phyloP scores from a whole-genome alignment of 148 eudicot genomes.

The Mesembryanthemum crystallinum region DNA sequence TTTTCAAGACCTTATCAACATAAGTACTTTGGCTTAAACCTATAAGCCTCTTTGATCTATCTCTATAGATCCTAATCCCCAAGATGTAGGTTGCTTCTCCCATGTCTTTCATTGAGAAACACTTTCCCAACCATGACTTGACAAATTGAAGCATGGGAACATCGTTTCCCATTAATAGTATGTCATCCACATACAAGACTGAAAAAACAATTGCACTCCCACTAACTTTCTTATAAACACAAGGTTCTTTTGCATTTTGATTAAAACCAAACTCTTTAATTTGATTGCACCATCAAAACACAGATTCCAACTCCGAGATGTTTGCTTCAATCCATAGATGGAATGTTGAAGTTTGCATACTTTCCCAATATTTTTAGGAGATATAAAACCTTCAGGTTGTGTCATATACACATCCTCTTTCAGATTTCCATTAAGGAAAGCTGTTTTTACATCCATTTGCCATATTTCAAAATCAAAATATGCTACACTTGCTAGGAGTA shows the following conservation, averaged over 20 bases:
- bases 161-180: too few species aligned
- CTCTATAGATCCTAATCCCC: not conserved
- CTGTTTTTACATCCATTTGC: slow-evolving; percentile 14
- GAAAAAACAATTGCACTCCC: not conserved
- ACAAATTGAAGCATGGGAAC: too few species aligned
- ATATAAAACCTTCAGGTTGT: too few species aligned
- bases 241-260: not conserved
- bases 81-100: too few species aligned
- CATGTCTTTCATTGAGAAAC: too few species aligned
- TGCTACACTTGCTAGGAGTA: not conserved
- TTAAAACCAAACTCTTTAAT: not conserved
- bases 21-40: not conserved
- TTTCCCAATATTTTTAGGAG: too few species aligned
- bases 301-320: slow-evolving; percentile 4
- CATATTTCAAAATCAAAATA: slow-evolving; percentile 12
- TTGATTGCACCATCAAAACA: not conserved
- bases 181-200: not conserved
- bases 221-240: not conserved
- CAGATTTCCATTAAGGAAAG: not conserved
- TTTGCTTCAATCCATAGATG: slow-evolving; percentile 7
- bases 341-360: not conserved
- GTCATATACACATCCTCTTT: too few species aligned
- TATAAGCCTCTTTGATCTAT: not conserved
- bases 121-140: too few species aligned
- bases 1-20: not conserved